Evolutionary conservation across 352 stramenopile species (phyloP).

Genomic region (Phytophthora sp.): DNA sequence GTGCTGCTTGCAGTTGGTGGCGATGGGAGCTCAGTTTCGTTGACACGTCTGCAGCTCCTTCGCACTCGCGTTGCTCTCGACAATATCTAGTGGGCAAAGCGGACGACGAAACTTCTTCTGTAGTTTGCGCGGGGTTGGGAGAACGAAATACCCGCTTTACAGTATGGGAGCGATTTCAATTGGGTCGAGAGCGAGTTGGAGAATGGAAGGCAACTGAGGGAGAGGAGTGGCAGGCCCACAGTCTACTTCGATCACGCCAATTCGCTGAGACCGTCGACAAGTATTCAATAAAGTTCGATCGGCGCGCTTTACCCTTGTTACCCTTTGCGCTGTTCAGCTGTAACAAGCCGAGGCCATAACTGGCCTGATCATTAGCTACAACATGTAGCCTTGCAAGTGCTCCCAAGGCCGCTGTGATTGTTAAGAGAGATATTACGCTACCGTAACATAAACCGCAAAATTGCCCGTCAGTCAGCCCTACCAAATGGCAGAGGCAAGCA

Average conservation of each 20-base stretch:
- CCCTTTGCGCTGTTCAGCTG: conserved; percentile 35
- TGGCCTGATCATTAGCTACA: conserved; percentile 30
- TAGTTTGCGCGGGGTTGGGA: not conserved
- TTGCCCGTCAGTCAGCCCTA: conserved; percentile 7
- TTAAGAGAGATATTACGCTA: too few species aligned
- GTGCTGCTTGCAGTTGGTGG: conserved; percentile 31
- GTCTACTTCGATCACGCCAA: conserved; percentile 9
- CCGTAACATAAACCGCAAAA: conserved; percentile 23
- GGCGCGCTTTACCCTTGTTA: conserved; percentile 25
- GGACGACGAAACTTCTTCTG: conserved; percentile 13
- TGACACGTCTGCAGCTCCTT: conserved; percentile 18
- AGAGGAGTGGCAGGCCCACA: conserved; percentile 11
- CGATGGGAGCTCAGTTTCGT: conserved; percentile 29
- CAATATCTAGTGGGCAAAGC: conserved; percentile 3
- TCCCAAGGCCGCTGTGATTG: too few species aligned
- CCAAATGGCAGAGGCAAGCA: conserved; percentile 34
- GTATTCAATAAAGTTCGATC: conserved; percentile 41
- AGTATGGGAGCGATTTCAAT: conserved; percentile 4
- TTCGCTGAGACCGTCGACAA: conserved; percentile 23
- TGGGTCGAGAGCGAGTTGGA: conserved; percentile 26
- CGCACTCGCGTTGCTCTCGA: conserved; percentile 14
- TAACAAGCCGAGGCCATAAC: conserved; percentile 23
- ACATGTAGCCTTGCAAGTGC: too few species aligned
- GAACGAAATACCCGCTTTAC: conserved; percentile 14
- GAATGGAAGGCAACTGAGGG: conserved; percentile 23